Conservation (phyloP, 495 filamentous ascomycete genomes). For the Hypoxylon trugodes region DNA sequence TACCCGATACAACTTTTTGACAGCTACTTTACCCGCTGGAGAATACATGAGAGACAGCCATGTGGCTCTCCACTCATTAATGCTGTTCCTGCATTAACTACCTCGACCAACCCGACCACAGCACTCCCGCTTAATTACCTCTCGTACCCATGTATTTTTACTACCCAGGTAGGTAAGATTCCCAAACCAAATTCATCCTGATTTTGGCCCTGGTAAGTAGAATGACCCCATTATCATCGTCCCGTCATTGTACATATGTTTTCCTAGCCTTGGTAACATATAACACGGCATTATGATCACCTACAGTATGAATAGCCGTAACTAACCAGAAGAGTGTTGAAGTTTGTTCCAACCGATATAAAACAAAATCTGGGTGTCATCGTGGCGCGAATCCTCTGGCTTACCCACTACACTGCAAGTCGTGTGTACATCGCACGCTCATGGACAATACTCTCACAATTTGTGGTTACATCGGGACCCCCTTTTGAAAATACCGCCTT, state of each 20-base stretch:
- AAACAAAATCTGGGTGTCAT: constrained; percentile 12
- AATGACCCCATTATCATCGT: constrained; percentile 2
- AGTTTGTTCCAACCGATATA: constrained; percentile 2
- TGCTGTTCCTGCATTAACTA: constrained; percentile 40
- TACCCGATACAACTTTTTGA: constrained; percentile 27
- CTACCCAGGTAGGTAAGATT: constrained; percentile 27
- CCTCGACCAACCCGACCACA: not conserved
- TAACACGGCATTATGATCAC: constrained; percentile 5
- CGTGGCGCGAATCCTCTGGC: constrained; percentile 7
- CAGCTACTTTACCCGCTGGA: constrained; percentile 13
- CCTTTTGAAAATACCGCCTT: constrained; percentile 1
- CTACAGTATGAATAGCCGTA: not conserved
- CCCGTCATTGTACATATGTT: constrained; percentile 8
- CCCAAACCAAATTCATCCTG: constrained; percentile 23
- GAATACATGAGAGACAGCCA: constrained; percentile 25
- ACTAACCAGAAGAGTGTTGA: not conserved
- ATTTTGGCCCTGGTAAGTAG: constrained; percentile 6
- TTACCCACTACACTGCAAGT: no score
- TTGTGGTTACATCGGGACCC: constrained; percentile 4
- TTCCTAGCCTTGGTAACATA: not conserved
- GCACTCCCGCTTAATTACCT: constrained; percentile 4
- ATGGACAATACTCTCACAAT: not conserved
- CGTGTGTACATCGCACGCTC: constrained; percentile 7
- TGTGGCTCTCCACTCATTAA: constrained; percentile 39
- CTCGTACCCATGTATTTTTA: constrained; percentile 13